Evolutionary conservation across 1,284 basidiomycete genomes (phyloP).

Genomic region (Puccinia horiana): DNA sequence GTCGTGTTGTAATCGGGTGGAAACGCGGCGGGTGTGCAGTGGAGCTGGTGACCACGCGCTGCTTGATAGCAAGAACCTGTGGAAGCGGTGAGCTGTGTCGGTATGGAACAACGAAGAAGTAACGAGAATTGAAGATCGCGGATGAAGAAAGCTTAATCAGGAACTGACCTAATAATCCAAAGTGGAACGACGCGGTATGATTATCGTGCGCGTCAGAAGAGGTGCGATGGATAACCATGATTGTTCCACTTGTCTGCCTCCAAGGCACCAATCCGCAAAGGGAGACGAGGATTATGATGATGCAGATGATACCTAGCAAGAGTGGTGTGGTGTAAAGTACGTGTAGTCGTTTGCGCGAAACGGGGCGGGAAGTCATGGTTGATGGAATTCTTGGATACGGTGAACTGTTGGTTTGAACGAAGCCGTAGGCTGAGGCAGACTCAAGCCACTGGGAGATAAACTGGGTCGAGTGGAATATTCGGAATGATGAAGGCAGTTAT

Average conservation of each 20-base stretch:
- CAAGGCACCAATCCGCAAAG: slow-evolving; percentile 39
- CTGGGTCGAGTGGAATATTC: slow-evolving; percentile 22
- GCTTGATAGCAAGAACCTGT: slow-evolving; percentile 44
- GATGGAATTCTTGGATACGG: not conserved
- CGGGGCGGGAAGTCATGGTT: slow-evolving; percentile 9
- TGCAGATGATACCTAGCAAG: slow-evolving; percentile 11
- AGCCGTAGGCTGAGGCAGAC: not conserved
- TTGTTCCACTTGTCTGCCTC: slow-evolving; percentile 7
- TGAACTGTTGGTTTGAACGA: not conserved
- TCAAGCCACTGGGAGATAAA: not conserved
- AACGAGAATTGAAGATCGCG: not conserved
- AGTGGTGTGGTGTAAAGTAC: slow-evolving; percentile 40
- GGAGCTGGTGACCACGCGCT: not conserved
- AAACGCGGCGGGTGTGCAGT: slow-evolving; percentile 35
- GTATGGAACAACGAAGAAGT: not conserved
- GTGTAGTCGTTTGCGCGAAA: slow-evolving; percentile 33
- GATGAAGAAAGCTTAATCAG: not conserved
- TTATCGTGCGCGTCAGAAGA: slow-evolving; percentile 3
- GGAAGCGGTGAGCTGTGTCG: not conserved
- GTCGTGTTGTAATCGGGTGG: slow-evolving; percentile 46
- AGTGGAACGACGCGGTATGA: slow-evolving; percentile 30
- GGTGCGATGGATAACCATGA: slow-evolving; percentile 23
- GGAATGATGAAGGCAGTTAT: not conserved
- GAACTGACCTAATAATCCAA: slow-evolving; percentile 42
- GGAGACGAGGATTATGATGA: slow-evolving; percentile 26